Evolutionary conservation across 805 yeast genomes (phyloP).

Genomic region (Sugiyamaella americana): DNA sequence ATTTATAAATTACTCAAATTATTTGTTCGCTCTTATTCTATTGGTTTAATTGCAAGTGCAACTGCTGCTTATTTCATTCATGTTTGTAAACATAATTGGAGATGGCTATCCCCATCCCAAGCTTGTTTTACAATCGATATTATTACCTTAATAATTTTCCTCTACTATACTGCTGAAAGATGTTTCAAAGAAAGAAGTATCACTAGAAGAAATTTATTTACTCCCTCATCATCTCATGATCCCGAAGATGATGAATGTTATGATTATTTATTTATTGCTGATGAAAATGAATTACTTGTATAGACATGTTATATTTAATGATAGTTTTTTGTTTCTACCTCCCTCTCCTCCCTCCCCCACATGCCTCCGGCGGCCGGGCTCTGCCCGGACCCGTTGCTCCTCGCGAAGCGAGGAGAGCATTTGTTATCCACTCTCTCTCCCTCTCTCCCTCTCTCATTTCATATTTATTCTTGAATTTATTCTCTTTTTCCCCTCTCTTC

Average conservation of each 20-base stretch:
- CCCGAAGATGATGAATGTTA: not conserved
- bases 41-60: not conserved
- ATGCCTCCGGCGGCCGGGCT: not conserved
- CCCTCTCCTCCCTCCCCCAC: too few relatives aligned
- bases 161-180: conserved; percentile 1
- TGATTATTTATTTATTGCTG: not conserved
- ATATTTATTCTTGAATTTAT: too few relatives aligned
- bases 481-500: too few relatives aligned
- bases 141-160: conserved; percentile 1
- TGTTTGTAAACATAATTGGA: not conserved
- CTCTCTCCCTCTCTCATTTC: too few relatives aligned
- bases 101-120: not conserved
- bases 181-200: not conserved
- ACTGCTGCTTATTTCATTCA: not conserved
- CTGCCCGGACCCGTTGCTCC: not conserved
- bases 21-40: not conserved
- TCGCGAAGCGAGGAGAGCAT: not conserved
- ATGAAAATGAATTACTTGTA: not conserved
- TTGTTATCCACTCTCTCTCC: too few relatives aligned
- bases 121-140: not conserved
- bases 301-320: not conserved
- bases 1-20: too few relatives aligned
- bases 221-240: too few relatives aligned
- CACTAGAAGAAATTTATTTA: too few relatives aligned
- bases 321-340: not conserved